Percentiles rank a stretch among this genome's conserved stretches.
Evolutionary conservation across 2,329 filamentous ascomycete genomes (phyloP).

Genomic region (Diplodia seriata): DNA sequence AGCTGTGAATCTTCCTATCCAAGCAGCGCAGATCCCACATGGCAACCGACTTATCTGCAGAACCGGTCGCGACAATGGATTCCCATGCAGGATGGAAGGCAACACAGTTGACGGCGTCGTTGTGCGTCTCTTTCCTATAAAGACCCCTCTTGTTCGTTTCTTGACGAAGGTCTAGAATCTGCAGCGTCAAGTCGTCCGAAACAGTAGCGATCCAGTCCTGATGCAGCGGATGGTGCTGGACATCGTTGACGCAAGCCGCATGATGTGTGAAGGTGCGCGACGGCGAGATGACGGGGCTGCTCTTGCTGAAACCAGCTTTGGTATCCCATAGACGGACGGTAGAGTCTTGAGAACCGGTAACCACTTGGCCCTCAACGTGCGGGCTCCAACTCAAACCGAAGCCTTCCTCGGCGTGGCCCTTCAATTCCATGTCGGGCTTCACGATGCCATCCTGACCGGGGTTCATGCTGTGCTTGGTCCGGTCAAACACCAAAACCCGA

Average conservation of each 20-base stretch:
- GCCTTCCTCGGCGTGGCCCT: slow-evolving; percentile 86
- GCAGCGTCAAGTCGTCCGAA: slow-evolving; percentile 91
- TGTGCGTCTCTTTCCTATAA: slow-evolving; percentile 76
- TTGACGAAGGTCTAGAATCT: slow-evolving; percentile 86
- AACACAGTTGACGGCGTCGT: slow-evolving; percentile 93
- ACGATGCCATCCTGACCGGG: slow-evolving; percentile 70
- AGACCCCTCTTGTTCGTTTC: slow-evolving; percentile 70
- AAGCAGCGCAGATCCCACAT: slow-evolving; percentile 95
- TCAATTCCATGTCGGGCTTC: slow-evolving; percentile 82
- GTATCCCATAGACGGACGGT: slow-evolving; percentile 95
- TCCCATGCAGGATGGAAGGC: slow-evolving; percentile 95
- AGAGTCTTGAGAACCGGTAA: slow-evolving; percentile 88
- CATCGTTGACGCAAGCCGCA: slow-evolving; percentile 90
- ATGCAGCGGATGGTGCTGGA: slow-evolving; percentile 90
- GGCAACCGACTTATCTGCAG: slow-evolving; percentile 91
- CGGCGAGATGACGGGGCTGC: slow-evolving; percentile 73
- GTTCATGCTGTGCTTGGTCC: slow-evolving; percentile 86
- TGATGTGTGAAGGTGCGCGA: slow-evolving; percentile 84
- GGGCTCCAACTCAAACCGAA: slow-evolving; percentile 95
- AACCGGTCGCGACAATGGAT: slow-evolving; percentile 87
- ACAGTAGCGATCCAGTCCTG: slow-evolving; percentile 84
- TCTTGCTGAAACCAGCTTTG: slow-evolving; percentile 70
- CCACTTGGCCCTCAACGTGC: slow-evolving; percentile 78
- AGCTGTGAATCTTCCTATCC: slow-evolving; percentile 85
- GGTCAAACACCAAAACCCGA: slow-evolving; percentile 90